Evolutionary conservation across 306 rosid genomes (phyloP).

Genomic region (Mimosa pudica): DNA sequence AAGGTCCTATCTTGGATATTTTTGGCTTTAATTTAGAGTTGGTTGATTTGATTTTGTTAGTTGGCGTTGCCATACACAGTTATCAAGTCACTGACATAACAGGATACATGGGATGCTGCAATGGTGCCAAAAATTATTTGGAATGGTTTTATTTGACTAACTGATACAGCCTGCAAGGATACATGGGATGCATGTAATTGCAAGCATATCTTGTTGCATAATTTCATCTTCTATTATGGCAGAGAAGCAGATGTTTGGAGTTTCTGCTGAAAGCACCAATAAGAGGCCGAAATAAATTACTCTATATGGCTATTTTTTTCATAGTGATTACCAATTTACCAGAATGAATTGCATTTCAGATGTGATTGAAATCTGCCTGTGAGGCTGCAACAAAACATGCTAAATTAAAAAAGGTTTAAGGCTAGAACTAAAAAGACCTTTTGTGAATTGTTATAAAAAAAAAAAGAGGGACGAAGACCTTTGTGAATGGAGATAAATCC

Average conservation of each 20-base stretch:
- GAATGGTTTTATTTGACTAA: neutral
- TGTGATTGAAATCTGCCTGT: neutral
- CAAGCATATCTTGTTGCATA: neutral
- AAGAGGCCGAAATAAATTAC: neutral
- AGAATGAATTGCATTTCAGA: neutral
- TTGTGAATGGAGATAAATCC: neutral
- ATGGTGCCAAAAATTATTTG: neutral
- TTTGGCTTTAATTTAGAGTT: neutral
- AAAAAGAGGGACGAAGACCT: too few relatives aligned
- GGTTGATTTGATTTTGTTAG: neutral
- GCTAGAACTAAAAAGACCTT: neutral
- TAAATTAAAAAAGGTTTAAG: neutral
- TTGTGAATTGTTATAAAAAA: neutral
- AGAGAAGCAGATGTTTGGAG: neutral
- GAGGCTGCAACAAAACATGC: neutral
- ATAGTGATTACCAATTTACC: neutral
- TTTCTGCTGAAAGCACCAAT: neutral
- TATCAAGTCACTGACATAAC: neutral
- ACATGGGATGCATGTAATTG: too few relatives aligned
- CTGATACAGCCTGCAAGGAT: too few relatives aligned
- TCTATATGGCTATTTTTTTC: neutral
- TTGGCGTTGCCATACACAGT: neutral
- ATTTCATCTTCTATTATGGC: neutral
- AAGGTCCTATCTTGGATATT: neutral
- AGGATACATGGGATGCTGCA: conserved; percentile 10